A percentile compares a stretch with the other conserved stretches of the same genome.
Conservation (phyloP, 2,329 filamentous ascomycete genomes). For the Stachybotrys elegans region DNA sequence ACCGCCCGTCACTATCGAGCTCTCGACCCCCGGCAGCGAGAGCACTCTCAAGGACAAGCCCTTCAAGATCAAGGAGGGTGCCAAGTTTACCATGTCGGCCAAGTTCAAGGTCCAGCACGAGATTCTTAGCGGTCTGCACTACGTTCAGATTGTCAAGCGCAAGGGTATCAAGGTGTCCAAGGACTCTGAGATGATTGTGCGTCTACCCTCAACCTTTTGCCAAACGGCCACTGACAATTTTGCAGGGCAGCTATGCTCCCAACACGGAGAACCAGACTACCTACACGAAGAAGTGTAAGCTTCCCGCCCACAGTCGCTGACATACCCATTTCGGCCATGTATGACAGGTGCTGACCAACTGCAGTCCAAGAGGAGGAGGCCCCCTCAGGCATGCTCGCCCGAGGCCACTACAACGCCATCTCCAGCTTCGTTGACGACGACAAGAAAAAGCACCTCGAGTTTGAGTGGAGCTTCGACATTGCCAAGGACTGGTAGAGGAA, state of each 20-base stretch:
- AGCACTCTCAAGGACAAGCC: slow-evolving; percentile 80
- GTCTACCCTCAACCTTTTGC: slow-evolving; percentile 24
- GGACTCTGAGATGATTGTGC: slow-evolving; percentile 95
- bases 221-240: background rate
- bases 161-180: slow-evolving; percentile 85
- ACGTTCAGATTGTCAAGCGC: slow-evolving; percentile 88
- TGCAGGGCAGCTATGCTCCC: slow-evolving; percentile 83
- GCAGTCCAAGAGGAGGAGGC: slow-evolving; percentile 87
- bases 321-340: too few relatives aligned
- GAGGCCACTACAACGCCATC: slow-evolving; percentile 83
- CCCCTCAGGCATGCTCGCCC: slow-evolving; percentile 81
- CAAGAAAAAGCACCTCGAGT: slow-evolving; percentile 81
- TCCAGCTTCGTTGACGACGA: slow-evolving; percentile 96
- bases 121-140: slow-evolving; percentile 91
- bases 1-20: slow-evolving; percentile 80
- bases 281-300: slow-evolving; percentile 89
- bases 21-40: slow-evolving; percentile 69
- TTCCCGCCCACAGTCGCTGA: slow-evolving; percentile 7
- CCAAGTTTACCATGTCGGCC: slow-evolving; percentile 90
- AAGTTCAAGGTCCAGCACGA: slow-evolving; percentile 96
- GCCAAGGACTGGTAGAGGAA: slow-evolving; percentile 80
- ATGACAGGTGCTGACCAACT: background rate
- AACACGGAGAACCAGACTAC: slow-evolving; percentile 81
- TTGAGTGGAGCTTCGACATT: slow-evolving; percentile 96
- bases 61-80: slow-evolving; percentile 96